Evolutionary conservation across 352 stramenopile species (phyloP).

Genomic region (Pythium utonaiense): DNA sequence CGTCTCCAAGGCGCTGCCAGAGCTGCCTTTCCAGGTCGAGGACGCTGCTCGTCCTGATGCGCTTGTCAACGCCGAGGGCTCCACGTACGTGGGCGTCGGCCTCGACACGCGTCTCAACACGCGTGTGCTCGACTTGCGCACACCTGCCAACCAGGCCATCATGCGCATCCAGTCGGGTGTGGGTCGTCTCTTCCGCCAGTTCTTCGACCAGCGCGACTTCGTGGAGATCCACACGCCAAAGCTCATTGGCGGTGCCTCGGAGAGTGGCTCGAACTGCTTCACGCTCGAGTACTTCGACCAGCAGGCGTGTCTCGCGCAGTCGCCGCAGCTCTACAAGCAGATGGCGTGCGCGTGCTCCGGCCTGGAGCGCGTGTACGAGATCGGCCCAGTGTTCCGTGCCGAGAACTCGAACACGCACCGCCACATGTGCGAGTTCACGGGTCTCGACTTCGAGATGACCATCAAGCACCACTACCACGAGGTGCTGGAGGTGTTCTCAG

Average conservation of each 20-base stretch:
- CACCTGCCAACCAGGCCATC: slow-evolving; percentile 98
- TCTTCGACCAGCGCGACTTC: slow-evolving; percentile 94
- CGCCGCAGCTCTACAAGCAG: slow-evolving; percentile 99
- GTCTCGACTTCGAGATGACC: slow-evolving; percentile 99
- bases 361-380: slow-evolving; percentile 98
- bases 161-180: slow-evolving; percentile 97
- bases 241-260: slow-evolving; percentile 94
- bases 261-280: slow-evolving; percentile 98
- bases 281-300: slow-evolving; percentile 99
- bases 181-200: slow-evolving; percentile 96
- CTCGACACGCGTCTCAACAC: slow-evolving; percentile 95
- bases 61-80: slow-evolving; percentile 77
- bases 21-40: slow-evolving; percentile 94
- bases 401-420: slow-evolving; percentile 99
- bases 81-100: slow-evolving; percentile 83
- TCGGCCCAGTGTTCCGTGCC: slow-evolving; percentile 98
- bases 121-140: slow-evolving; percentile 96
- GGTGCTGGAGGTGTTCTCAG: slow-evolving; percentile 95
- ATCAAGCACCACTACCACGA: slow-evolving; percentile 99
- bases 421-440: slow-evolving; percentile 99
- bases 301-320: slow-evolving; percentile 94
- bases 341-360: slow-evolving; percentile 97
- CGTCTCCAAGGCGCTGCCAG: slow-evolving; percentile 90
- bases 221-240: slow-evolving; percentile 99
- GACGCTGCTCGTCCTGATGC: slow-evolving; percentile 91